Evolutionary conservation across 2,329 filamentous ascomycete genomes (phyloP).

Genomic region (Esteya vermicola): DNA sequence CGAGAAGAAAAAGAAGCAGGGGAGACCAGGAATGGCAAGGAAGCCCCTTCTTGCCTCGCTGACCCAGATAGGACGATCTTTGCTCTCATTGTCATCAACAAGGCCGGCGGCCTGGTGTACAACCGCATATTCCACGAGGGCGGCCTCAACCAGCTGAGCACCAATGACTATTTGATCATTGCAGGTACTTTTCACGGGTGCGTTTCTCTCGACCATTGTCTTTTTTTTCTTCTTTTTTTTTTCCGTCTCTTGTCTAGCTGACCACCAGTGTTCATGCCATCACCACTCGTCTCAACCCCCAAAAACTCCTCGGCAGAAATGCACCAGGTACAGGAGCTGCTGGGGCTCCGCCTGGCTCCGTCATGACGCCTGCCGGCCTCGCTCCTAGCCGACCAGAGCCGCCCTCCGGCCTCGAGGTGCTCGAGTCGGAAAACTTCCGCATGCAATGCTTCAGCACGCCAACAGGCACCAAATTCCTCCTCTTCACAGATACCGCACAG

Average conservation of each 20-base stretch:
- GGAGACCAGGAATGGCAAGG: not conserved
- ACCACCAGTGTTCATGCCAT: slow-evolving; percentile 50
- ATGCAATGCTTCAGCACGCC: slow-evolving; percentile 92
- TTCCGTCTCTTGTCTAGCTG: not conserved
- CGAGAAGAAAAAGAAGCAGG: not conserved
- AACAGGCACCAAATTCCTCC: slow-evolving; percentile 87
- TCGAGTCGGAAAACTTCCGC: slow-evolving; percentile 89
- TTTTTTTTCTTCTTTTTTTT: not conserved
- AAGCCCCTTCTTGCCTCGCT: too few relatives aligned
- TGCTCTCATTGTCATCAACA: slow-evolving; percentile 95
- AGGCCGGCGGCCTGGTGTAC: slow-evolving; percentile 92
- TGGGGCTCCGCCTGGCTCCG: slow-evolving; percentile 5
- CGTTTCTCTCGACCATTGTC: slow-evolving; percentile 11
- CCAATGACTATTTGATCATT: slow-evolving; percentile 93
- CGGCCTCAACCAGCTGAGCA: slow-evolving; percentile 72
- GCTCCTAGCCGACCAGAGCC: slow-evolving; percentile 41
- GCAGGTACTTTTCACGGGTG: slow-evolving; percentile 96
- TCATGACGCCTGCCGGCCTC: slow-evolving; percentile 10
- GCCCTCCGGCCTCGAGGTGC: slow-evolving; percentile 71
- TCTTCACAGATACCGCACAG: slow-evolving; percentile 86
- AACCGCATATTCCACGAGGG: slow-evolving; percentile 85
- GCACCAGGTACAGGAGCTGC: too few relatives aligned
- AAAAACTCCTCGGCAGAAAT: slow-evolving; percentile 29
- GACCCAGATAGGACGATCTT: slow-evolving; percentile 98
- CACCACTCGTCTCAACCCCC: slow-evolving; percentile 46